phyloP scores from a whole-genome alignment of 768 basidiomycete genomes.

The Calocybe gangraenosa region DNA sequence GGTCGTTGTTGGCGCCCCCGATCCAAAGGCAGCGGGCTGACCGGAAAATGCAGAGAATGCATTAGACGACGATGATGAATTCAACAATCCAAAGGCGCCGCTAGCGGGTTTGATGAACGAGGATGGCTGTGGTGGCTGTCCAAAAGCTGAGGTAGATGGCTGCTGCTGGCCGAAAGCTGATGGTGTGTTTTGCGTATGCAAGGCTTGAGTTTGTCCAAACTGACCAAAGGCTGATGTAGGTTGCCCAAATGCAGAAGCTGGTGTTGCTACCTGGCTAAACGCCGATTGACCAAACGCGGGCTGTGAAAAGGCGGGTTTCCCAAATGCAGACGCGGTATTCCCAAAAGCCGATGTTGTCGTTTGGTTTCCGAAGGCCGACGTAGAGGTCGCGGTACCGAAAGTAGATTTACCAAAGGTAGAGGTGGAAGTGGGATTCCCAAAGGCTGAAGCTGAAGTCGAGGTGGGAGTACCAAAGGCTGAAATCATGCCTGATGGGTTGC shows the following conservation, averaged over 20 bases:
- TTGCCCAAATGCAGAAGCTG: conserved; percentile 23
- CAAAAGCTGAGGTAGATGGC: conserved; percentile 35
- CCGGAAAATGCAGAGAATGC: conserved; percentile 51
- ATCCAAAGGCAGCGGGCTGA: conserved; percentile 40
- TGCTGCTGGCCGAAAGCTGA: conserved; percentile 29
- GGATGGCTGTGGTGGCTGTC: conserved; percentile 27
- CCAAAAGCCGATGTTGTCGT: conserved; percentile 10
- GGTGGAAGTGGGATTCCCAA: conserved; percentile 21
- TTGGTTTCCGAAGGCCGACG: conserved; percentile 25
- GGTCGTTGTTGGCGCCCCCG: conserved; percentile 18
- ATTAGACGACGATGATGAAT: conserved; percentile 22
- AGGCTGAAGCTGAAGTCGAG: conserved; percentile 23
- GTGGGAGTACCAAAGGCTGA: conserved; percentile 24
- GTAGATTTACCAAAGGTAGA: conserved; percentile 26
- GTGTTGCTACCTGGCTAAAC: conserved; percentile 9
- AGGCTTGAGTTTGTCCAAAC: conserved; percentile 26
- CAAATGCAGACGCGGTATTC: conserved; percentile 17
- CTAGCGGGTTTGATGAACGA: conserved; percentile 45
- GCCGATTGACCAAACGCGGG: conserved; percentile 28
- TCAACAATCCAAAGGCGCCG: conserved; percentile 46
- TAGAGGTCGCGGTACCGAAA: conserved; percentile 21
- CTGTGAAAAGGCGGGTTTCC: conserved; percentile 34
- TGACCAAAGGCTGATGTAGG: neutral
- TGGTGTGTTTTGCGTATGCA: conserved; percentile 6
- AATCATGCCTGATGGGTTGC: conserved; percentile 21